A percentile compares a stretch with the other conserved stretches of the same genome.
Evolutionary conservation across 352 stramenopile genomes (phyloP).

Genomic region (Blastocystis sp.): DNA sequence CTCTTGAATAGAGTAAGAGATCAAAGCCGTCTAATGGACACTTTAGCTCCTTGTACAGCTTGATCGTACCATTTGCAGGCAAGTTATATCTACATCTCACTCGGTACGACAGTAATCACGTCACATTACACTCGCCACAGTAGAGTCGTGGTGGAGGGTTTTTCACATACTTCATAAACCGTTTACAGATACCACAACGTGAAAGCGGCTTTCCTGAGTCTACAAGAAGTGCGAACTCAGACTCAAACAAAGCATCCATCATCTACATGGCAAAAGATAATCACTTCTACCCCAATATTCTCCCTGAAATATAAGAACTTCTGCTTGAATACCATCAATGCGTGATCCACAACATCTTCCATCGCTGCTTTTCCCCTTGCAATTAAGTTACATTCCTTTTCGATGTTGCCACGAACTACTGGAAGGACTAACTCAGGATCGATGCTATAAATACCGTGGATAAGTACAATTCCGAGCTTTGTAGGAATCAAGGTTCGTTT

Average conservation of each 20-base stretch:
- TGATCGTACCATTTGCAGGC: conserved; percentile 66
- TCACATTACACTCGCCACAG: conserved; percentile 69
- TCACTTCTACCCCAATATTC: conserved; percentile 65
- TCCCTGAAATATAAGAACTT: conserved; percentile 70
- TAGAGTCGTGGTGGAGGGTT: conserved; percentile 68
- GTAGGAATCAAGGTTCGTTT: conserved; percentile 70
- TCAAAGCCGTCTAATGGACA: conserved; percentile 71
- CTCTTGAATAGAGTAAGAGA: conserved; percentile 69
- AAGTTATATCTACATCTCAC: conserved; percentile 37
- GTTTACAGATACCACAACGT: conserved; percentile 69
- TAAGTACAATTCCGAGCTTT: conserved; percentile 69
- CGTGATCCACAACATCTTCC: conserved; percentile 63
- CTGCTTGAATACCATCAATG: conserved; percentile 67
- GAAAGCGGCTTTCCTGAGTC: conserved; percentile 68
- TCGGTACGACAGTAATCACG: conserved; percentile 64
- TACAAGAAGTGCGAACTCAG: conserved; percentile 68
- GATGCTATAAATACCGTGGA: conserved; percentile 70
- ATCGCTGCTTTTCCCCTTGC: conserved; percentile 67
- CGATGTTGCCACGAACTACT: conserved; percentile 68
- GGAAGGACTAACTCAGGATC: conserved; percentile 70
- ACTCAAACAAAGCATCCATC: conserved; percentile 70
- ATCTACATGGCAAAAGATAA: background rate
- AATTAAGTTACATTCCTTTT: conserved; percentile 70
- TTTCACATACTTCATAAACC: conserved; percentile 71
- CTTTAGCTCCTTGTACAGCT: conserved; percentile 68